phyloP scores from a whole-genome alignment of 345 rosid genomes.

The Murraya paniculata region DNA sequence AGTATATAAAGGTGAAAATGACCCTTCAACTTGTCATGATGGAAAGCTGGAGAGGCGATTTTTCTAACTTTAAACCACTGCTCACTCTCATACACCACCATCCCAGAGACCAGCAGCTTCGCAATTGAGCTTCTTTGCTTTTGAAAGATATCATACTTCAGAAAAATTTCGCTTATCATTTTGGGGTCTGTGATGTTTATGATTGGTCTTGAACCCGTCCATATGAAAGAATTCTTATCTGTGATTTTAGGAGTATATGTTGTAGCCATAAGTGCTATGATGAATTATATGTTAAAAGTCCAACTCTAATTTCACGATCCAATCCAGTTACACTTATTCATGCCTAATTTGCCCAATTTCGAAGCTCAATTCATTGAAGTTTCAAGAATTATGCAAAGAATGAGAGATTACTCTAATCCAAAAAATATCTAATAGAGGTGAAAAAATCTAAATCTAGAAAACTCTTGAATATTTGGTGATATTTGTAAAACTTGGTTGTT shows the following conservation, averaged over 20 bases:
- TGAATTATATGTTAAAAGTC: too few species aligned
- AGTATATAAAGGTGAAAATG: neutral
- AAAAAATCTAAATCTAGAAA: too few species aligned
- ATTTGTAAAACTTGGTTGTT: too few species aligned
- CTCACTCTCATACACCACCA: neutral
- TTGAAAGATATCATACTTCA: neutral
- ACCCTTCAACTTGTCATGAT: slow-evolving; percentile 1
- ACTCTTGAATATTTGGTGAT: too few species aligned
- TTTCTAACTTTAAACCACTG: slow-evolving; percentile 15
- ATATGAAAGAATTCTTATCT: slow-evolving; percentile 9
- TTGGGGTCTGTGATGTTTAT: slow-evolving; percentile 15
- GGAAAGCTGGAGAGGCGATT: slow-evolving; percentile 8
- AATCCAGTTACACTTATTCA: too few species aligned
- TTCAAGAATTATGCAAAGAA: too few species aligned
- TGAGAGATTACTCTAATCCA: too few species aligned
- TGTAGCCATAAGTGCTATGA: neutral
- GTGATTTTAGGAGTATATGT: neutral
- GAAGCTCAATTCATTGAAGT: too few species aligned
- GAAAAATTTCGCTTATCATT: neutral
- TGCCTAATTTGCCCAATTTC: too few species aligned
- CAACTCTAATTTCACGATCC: too few species aligned
- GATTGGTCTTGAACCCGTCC: slow-evolving; percentile 11
- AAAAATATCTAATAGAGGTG: too few species aligned
- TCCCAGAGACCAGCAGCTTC: neutral
- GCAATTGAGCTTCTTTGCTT: neutral